Percentiles rank a stretch among this genome's conserved stretches.
Evolutionary conservation across 139 green algal species (phyloP).

Genomic region (Tetratostichococcus sp.): DNA sequence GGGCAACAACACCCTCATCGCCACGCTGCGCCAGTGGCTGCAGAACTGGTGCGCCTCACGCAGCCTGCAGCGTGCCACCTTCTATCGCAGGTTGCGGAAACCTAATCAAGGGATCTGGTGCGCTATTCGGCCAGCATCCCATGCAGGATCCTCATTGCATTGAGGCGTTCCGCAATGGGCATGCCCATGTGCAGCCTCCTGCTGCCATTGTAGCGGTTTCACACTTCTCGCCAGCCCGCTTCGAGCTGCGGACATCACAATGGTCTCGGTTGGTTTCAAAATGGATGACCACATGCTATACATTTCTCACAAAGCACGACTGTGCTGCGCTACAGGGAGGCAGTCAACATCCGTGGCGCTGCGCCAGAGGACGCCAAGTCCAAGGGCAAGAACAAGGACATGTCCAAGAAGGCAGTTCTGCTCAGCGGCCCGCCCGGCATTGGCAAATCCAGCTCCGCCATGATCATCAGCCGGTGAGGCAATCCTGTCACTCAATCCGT

Average conservation of each 20-base stretch:
- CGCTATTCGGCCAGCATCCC: too few relatives aligned
- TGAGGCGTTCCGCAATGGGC: too few relatives aligned
- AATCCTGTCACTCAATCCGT: not conserved
- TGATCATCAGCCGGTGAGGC: conserved; percentile 63
- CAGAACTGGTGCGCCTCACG: conserved; percentile 33
- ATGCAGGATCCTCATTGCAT: too few relatives aligned
- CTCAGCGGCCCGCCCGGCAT: conserved; percentile 88
- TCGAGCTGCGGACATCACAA: too few relatives aligned
- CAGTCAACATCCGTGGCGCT: conserved; percentile 57
- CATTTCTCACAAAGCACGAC: too few relatives aligned
- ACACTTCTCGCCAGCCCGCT: too few relatives aligned
- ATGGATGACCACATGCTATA: too few relatives aligned
- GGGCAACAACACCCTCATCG: conserved; percentile 73
- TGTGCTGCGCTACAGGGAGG: conserved; percentile 47
- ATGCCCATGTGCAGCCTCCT: too few relatives aligned
- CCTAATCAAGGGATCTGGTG: too few relatives aligned
- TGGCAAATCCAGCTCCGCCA: conserved; percentile 84
- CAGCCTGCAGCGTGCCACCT: not conserved
- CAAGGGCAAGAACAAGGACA: conserved; percentile 30
- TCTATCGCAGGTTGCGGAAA: too few relatives aligned
- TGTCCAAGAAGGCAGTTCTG: conserved; percentile 91
- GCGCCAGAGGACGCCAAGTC: not conserved
- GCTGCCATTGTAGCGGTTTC: too few relatives aligned
- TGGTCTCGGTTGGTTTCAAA: too few relatives aligned
- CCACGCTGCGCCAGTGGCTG: conserved; percentile 65